These are phyloP conservation scores for Cercophora scortea DNA, from an alignment of 495 filamentous ascomycete genomes.

Conservation along the genomic window DNA sequence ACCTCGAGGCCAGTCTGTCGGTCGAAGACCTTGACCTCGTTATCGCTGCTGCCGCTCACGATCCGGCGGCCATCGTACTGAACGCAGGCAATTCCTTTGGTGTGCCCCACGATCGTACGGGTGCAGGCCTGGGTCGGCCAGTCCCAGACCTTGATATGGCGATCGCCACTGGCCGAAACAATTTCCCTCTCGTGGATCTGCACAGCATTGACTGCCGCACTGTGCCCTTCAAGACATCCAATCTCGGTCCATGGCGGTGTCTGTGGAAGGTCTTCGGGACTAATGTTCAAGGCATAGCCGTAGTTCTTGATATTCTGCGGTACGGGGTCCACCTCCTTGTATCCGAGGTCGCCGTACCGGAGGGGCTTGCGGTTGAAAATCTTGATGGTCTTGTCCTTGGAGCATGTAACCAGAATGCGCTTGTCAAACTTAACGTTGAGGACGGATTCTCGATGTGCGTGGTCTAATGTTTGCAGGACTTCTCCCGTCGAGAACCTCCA, in stretches of 20 bases:
- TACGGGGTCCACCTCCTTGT: slow-evolving; percentile 48
- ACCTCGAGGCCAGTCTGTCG: slow-evolving; percentile 75
- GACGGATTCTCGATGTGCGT: slow-evolving; percentile 83
- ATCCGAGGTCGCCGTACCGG: slow-evolving; percentile 58
- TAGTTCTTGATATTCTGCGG: slow-evolving; percentile 39
- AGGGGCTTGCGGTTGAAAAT: slow-evolving; percentile 80
- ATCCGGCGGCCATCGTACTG: slow-evolving; percentile 97
- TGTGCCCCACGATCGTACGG: slow-evolving; percentile 75
- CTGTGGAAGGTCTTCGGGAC: slow-evolving; percentile 34
- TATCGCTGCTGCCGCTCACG: slow-evolving; percentile 90
- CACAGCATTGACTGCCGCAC: slow-evolving; percentile 92
- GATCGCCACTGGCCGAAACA: slow-evolving; percentile 90
- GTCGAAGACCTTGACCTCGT: slow-evolving; percentile 92
- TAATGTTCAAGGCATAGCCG: slow-evolving; percentile 32
- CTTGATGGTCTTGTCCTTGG: slow-evolving; percentile 94
- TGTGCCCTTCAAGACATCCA: slow-evolving; percentile 70
- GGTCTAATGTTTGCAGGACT: slow-evolving; percentile 59
- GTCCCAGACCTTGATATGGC: slow-evolving; percentile 88
- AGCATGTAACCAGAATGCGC: slow-evolving; percentile 87
- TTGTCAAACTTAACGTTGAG: slow-evolving; percentile 93
- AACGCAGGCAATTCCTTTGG: slow-evolving; percentile 95
- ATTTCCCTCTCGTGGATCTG: slow-evolving; percentile 81
- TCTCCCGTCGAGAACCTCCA: slow-evolving; percentile 91
- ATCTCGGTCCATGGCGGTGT: slow-evolving; percentile 66
- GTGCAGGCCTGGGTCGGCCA: slow-evolving; percentile 68